Evolutionary conservation across 352 stramenopile genomes (phyloP).

Genomic region (Sclerospora graminicola): DNA sequence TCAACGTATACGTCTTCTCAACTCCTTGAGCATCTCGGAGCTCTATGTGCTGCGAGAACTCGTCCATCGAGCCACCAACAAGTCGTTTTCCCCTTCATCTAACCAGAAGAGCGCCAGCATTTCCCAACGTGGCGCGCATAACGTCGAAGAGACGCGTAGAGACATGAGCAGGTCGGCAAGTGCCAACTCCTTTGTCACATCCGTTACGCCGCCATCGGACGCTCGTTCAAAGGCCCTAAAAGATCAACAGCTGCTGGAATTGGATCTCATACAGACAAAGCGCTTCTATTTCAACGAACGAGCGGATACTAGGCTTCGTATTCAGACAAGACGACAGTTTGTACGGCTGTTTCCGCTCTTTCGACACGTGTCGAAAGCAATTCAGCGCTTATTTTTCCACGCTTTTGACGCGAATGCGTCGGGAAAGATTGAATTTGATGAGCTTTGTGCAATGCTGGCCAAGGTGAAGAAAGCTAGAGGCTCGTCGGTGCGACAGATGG

Average conservation of each 20-base stretch:
- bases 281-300: conserved; percentile 33
- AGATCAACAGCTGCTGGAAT: conserved; percentile 19
- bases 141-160: conserved; percentile 4
- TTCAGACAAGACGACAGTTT: conserved; percentile 34
- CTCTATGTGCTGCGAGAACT: conserved; percentile 46
- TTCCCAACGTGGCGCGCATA: conserved; percentile 1
- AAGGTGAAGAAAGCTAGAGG: conserved; percentile 18
- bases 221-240: conserved; percentile 11
- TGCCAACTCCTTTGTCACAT: conserved; percentile 16
- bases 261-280: conserved; percentile 17
- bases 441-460: conserved; percentile 53
- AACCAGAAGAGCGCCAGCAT: conserved; percentile 2
- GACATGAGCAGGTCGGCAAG: conserved; percentile 16
- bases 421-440: conserved; percentile 42
- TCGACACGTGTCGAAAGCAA: conserved; percentile 15
- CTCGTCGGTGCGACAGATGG: conserved; percentile 21
- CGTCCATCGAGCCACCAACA: conserved; percentile 30
- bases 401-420: conserved; percentile 40
- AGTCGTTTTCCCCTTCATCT: conserved; percentile 8
- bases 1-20: conserved; percentile 24
- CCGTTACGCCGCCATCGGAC: conserved; percentile 6
- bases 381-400: conserved; percentile 28
- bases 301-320: conserved; percentile 31
- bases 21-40: conserved; percentile 48
- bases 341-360: conserved; percentile 49